A percentile compares a stretch with the other conserved stretches of the same genome.
These are phyloP conservation scores for Rhodotorula mucilaginosa DNA, from an alignment of 1,284 basidiomycete genomes.

Conservation along the genomic window DNA sequence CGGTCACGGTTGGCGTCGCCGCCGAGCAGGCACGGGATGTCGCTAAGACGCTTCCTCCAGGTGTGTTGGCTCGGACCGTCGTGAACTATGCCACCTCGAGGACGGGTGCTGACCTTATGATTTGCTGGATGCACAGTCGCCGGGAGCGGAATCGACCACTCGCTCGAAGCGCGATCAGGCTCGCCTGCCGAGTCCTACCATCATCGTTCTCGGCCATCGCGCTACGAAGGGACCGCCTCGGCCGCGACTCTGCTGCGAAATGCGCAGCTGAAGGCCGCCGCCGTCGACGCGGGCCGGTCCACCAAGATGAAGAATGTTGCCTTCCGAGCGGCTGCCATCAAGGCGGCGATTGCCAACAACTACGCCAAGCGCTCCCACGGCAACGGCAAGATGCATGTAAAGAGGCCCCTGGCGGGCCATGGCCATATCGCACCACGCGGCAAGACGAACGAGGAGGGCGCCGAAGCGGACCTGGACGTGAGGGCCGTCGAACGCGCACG, in stretches of 20 bases:
- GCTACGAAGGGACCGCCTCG: not conserved
- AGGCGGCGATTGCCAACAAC: not conserved
- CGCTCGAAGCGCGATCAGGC: not conserved
- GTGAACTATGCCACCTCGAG: too few species aligned
- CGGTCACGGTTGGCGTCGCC: not conserved
- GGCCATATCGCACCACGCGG: too few species aligned
- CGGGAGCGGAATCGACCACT: not conserved
- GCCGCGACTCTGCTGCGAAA: not conserved
- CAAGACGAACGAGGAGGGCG: too few species aligned
- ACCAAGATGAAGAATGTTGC: not conserved
- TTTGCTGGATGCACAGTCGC: too few species aligned
- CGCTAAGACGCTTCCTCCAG: not conserved
- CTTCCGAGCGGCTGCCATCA: not conserved
- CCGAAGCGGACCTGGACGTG: not conserved
- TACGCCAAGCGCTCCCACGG: not conserved
- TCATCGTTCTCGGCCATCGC: conserved; percentile 1
- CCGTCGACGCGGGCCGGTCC: not conserved
- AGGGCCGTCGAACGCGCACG: not conserved
- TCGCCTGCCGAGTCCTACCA: not conserved
- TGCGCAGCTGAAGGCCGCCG: not conserved
- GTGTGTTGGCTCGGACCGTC: not conserved
- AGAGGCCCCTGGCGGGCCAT: too few species aligned
- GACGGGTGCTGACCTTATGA: too few species aligned
- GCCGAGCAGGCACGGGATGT: not conserved
- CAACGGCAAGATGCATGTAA: too few species aligned